Conservation (phyloP, 345 rosid genomes). For the Barbarea vulgaris region DNA sequence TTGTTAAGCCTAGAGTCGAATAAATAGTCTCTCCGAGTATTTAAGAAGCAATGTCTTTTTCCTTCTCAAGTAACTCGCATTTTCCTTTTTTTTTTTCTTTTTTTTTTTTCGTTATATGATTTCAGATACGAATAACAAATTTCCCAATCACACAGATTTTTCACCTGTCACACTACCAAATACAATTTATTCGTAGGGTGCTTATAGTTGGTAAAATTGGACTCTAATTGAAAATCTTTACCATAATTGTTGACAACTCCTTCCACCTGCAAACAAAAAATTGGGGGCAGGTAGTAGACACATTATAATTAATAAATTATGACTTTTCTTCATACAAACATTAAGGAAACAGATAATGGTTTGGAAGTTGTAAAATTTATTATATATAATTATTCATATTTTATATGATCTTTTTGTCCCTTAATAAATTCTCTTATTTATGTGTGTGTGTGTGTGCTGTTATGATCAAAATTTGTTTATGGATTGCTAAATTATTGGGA, state of each 20-base stretch:
- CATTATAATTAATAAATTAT: not conserved
- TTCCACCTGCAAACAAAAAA: conserved; percentile 15
- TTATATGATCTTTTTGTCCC: not conserved
- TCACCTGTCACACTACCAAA: conserved; percentile 16
- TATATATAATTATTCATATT: not conserved
- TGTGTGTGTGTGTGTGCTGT: not conserved
- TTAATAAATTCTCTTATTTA: not conserved
- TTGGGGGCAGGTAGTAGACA: conserved; percentile 27
- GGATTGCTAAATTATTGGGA: not conserved
- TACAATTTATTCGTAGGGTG: not conserved
- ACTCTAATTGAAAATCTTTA: conserved; percentile 19
- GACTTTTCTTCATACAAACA: conserved; percentile 22
- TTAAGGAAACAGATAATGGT: conserved; percentile 25
- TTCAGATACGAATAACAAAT: not conserved
- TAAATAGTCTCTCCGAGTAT: too few species aligned
- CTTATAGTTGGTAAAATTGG: conserved; percentile 25
- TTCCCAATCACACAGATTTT: not conserved
- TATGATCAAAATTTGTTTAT: conserved; percentile 1
- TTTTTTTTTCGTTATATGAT: not conserved
- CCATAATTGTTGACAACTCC: conserved; percentile 31
- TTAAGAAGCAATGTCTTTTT: too few species aligned
- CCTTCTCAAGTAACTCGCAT: too few species aligned
- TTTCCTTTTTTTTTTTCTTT: too few species aligned
- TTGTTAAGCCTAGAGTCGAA: too few species aligned
- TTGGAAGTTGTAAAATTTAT: conserved; percentile 32